Conservation (phyloP, 768 basidiomycete species). For the Mycena epipterygia region DNA sequence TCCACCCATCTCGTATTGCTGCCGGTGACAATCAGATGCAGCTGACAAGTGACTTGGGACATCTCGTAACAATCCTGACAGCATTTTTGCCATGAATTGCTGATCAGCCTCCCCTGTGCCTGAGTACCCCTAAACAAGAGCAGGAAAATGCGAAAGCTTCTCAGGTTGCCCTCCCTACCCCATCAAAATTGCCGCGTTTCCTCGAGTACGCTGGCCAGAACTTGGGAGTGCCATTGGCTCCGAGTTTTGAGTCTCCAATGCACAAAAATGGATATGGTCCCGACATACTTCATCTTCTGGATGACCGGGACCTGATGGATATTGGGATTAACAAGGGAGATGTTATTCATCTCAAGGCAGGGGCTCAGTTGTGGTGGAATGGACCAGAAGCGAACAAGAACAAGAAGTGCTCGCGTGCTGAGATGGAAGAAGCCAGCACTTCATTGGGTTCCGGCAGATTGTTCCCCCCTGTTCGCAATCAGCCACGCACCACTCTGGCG, state of each 20-base stretch:
- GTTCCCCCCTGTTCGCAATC: too few relatives aligned
- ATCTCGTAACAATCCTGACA: constrained; percentile 5
- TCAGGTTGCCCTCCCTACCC: not conserved
- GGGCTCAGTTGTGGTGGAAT: not conserved
- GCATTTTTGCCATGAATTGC: not conserved
- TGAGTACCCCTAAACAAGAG: not conserved
- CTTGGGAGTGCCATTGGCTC: not conserved
- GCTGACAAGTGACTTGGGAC: not conserved
- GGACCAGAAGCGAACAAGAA: not conserved
- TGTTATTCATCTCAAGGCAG: not conserved
- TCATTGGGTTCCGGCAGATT: not conserved
- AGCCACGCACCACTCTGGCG: not conserved
- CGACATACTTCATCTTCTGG: constrained; percentile 6
- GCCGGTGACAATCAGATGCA: constrained; percentile 8
- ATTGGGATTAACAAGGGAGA: constrained; percentile 1
- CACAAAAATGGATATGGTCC: constrained; percentile 4
- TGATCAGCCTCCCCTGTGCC: not conserved
- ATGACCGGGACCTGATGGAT: not conserved
- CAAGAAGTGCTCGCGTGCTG: constrained; percentile 10
- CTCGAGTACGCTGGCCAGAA: not conserved
- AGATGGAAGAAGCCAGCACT: not conserved
- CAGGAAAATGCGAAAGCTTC: not conserved
- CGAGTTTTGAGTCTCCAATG: not conserved
- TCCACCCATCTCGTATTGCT: constrained; percentile 7
- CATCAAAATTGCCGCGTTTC: not conserved